These are phyloP conservation scores for Trichoderma sp. DNA, from an alignment of 2,329 filamentous ascomycete species.

Conservation along the genomic window DNA sequence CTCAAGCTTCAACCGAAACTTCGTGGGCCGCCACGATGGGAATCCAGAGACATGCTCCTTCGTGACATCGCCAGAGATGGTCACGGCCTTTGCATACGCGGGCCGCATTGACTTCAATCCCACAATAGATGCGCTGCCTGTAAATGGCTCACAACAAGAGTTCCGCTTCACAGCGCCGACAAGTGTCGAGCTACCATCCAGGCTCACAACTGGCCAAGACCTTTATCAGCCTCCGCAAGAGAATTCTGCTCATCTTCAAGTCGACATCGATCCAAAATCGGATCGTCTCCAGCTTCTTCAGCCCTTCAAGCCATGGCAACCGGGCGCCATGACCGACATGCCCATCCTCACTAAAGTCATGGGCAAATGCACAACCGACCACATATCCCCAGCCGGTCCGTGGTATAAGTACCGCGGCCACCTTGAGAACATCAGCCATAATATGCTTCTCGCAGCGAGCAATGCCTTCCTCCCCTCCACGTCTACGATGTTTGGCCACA, in stretches of 20 bases:
- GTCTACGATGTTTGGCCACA: too few species aligned
- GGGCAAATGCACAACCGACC: conserved; percentile 96
- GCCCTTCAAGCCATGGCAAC: conserved; percentile 85
- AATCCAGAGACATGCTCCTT: conserved; percentile 95
- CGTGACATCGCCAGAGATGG: conserved; percentile 86
- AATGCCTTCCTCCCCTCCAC: conserved; percentile 53
- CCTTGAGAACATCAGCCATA: conserved; percentile 99
- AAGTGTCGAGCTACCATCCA: conserved; percentile 77
- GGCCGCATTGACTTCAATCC: conserved; percentile 93
- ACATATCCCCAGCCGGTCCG: conserved; percentile 95
- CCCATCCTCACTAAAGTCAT: conserved; percentile 95
- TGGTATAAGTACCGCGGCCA: conserved; percentile 99
- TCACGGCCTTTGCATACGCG: conserved; percentile 83
- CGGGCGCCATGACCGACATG: conserved; percentile 70
- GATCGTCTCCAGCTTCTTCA: conserved; percentile 92
- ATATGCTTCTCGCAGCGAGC: conserved; percentile 97
- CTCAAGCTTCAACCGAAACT: conserved; percentile 99
- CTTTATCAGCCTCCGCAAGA: conserved; percentile 94
- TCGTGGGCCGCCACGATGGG: conserved; percentile 95
- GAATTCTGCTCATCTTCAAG: conserved; percentile 72
- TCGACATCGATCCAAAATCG: conserved; percentile 83
- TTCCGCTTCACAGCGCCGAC: conserved; percentile 83
- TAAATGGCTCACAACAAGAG: conserved; percentile 79
- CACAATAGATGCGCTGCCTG: conserved; percentile 86
- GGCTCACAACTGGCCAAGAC: conserved; percentile 89